Percentiles rank a stretch among this genome's conserved stretches.
Evolutionary conservation across 2,329 filamentous ascomycete genomes (phyloP).

Genomic region (Aspergillus melleus): DNA sequence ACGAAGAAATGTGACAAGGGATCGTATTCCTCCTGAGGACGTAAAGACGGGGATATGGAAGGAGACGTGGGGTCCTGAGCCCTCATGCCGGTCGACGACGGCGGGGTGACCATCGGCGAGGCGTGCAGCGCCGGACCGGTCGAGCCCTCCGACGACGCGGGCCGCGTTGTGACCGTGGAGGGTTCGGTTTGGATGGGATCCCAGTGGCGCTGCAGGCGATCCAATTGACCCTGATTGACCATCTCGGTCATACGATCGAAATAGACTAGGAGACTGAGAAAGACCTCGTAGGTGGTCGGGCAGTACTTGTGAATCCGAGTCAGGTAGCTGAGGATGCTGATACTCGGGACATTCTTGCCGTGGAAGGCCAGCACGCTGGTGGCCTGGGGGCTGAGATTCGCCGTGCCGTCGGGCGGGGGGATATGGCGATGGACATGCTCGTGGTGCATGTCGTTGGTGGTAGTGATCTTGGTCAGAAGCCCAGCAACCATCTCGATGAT

Average conservation of each 20-base stretch:
- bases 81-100: constrained; percentile 34
- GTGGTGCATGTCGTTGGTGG: constrained; percentile 92
- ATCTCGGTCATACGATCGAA: constrained; percentile 99
- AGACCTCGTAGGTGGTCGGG: constrained; percentile 97
- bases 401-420: constrained; percentile 59
- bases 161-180: constrained; percentile 15
- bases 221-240: constrained; percentile 78
- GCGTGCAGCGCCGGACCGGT: constrained; percentile 20
- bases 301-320: constrained; percentile 98
- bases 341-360: constrained; percentile 95
- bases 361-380: constrained; percentile 89
- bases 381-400: constrained; percentile 62
- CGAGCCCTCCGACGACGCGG: constrained; percentile 21
- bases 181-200: constrained; percentile 18
- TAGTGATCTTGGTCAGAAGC: constrained; percentile 93
- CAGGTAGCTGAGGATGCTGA: constrained; percentile 93
- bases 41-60: constrained; percentile 34
- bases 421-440: constrained; percentile 80
- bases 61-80: constrained; percentile 37
- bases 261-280: constrained; percentile 90
- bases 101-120: constrained; percentile 38
- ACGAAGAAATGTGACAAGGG: constrained; percentile 76
- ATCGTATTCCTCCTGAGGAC: constrained; percentile 47
- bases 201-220: constrained; percentile 50
- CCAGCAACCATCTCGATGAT: constrained; percentile 99